Percentiles rank a stretch among this genome's conserved stretches.
These are phyloP conservation scores for Eremomyces bilateralis DNA, from an alignment of 495 filamentous ascomycete genomes.

Conservation along the genomic window DNA sequence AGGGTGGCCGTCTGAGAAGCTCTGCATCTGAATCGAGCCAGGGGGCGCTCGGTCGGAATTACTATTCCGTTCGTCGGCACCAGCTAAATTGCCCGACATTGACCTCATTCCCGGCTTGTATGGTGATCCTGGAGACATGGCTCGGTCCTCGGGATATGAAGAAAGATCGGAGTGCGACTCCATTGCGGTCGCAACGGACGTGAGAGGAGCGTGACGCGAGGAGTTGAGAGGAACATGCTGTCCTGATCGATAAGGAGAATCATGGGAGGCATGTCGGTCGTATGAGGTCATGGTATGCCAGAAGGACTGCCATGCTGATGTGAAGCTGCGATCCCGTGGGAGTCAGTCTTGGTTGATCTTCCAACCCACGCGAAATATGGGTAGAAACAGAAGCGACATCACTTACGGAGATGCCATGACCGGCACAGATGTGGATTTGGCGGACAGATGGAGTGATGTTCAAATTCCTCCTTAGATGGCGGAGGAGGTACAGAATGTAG, in stretches of 20 bases:
- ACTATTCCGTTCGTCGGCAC: no score
- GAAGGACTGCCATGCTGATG: constrained; percentile 49
- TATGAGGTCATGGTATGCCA: constrained; percentile 84
- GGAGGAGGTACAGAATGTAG: no score
- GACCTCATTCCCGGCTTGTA: constrained; percentile 88
- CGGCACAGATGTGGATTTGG: constrained; percentile 1
- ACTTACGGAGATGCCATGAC: constrained; percentile 12
- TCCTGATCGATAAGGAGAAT: constrained; percentile 22
- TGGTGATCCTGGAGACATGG: constrained; percentile 37
- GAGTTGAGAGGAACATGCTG: constrained; percentile 18
- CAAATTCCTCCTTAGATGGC: no score
- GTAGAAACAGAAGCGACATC: background rate
- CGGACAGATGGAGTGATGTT: constrained; percentile 2
- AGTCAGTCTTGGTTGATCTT: background rate
- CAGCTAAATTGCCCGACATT: no score
- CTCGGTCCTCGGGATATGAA: constrained; percentile 33
- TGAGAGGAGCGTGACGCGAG: constrained; percentile 19
- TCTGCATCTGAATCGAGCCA: constrained; percentile 74
- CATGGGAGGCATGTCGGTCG: constrained; percentile 24
- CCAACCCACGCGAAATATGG: background rate
- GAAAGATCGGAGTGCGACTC: constrained; percentile 24
- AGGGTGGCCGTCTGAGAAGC: constrained; percentile 76
- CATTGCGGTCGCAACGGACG: constrained; percentile 42
- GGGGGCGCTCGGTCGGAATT: constrained; percentile 31
- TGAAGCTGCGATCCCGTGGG: constrained; percentile 25